A percentile compares a stretch with the other conserved stretches of the same genome.
Conservation (phyloP, 345 rosid species). For the Trapa incisa region DNA sequence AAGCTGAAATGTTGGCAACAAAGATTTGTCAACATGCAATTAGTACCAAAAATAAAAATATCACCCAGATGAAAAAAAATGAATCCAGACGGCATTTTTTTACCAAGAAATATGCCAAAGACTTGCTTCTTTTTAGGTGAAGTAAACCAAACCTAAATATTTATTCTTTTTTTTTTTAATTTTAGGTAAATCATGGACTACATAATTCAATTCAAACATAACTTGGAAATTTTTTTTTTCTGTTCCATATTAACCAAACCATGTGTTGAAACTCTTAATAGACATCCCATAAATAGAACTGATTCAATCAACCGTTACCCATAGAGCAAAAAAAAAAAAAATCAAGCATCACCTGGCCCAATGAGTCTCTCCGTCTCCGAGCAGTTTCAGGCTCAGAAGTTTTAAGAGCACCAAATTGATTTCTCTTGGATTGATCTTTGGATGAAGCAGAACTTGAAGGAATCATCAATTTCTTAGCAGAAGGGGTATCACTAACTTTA, state of each 20-base stretch:
- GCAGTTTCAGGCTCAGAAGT: slow-evolving; percentile 61
- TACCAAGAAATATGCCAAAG: not conserved
- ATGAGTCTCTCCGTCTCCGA: slow-evolving; percentile 83
- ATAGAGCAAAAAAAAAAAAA: no score
- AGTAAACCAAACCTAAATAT: not conserved
- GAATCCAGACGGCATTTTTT: not conserved
- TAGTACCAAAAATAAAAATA: not conserved
- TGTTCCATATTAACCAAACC: no score
- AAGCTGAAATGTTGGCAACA: no score
- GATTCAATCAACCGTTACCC: slow-evolving; percentile 27
- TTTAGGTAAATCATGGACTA: no score
- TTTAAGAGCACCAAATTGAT: slow-evolving; percentile 44
- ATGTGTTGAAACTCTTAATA: not conserved
- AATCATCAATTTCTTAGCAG: slow-evolving; percentile 27
- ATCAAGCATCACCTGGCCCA: slow-evolving; percentile 46
- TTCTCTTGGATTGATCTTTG: slow-evolving; percentile 43
- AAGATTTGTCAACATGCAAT: not conserved
- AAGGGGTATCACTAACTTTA: slow-evolving; percentile 28
- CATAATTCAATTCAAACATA: not conserved
- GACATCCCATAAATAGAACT: not conserved
- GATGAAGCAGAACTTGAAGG: slow-evolving; percentile 47
- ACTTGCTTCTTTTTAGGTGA: not conserved
- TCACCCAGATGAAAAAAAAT: not conserved
- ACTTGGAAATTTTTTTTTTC: not conserved
- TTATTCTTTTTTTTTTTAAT: no score